phyloP scores from a whole-genome alignment of 805 yeast genomes.

The Kodamaea kaohsiungensis region DNA sequence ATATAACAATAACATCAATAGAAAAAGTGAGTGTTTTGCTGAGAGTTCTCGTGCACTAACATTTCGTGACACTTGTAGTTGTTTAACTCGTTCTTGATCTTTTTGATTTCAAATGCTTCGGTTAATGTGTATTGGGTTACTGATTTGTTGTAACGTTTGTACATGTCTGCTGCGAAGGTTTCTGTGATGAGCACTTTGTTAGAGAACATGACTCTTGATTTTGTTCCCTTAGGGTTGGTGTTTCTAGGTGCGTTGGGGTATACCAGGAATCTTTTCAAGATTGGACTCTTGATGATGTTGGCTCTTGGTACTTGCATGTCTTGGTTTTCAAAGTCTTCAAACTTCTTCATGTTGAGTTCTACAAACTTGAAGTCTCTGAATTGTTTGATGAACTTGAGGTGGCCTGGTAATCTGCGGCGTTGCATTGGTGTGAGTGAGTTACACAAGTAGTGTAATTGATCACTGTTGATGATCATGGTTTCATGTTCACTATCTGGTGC shows the following conservation, averaged over 20 bases:
- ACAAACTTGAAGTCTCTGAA: conserved; percentile 34
- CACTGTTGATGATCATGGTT: conserved; percentile 23
- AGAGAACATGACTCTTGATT: conserved; percentile 41
- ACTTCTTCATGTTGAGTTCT: conserved; percentile 31
- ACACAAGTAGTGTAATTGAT: conserved; percentile 28
- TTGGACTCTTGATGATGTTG: neutral
- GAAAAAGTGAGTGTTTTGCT: conserved; percentile 65
- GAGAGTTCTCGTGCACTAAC: conserved; percentile 66
- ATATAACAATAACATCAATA: conserved; percentile 21
- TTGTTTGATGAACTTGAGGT: conserved; percentile 37
- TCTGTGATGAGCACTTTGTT: conserved; percentile 50
- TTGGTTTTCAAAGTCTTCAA: conserved; percentile 24
- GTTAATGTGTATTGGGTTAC: conserved; percentile 52
- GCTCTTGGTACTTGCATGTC: conserved; percentile 7
- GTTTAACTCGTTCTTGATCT: conserved; percentile 66
- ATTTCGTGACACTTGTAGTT: conserved; percentile 62
- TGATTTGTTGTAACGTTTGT: conserved; percentile 54
- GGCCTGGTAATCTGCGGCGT: conserved; percentile 30
- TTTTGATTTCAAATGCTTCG: conserved; percentile 52
- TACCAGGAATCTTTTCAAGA: neutral
- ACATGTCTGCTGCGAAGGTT: conserved; percentile 52
- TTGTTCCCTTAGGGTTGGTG: conserved; percentile 18
- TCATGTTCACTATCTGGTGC: conserved; percentile 13
- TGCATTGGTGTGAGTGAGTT: conserved; percentile 23
- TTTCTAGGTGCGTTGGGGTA: neutral